Conservation (phyloP, 1,284 basidiomycete species). For the Rhodotorula sp. region DNA sequence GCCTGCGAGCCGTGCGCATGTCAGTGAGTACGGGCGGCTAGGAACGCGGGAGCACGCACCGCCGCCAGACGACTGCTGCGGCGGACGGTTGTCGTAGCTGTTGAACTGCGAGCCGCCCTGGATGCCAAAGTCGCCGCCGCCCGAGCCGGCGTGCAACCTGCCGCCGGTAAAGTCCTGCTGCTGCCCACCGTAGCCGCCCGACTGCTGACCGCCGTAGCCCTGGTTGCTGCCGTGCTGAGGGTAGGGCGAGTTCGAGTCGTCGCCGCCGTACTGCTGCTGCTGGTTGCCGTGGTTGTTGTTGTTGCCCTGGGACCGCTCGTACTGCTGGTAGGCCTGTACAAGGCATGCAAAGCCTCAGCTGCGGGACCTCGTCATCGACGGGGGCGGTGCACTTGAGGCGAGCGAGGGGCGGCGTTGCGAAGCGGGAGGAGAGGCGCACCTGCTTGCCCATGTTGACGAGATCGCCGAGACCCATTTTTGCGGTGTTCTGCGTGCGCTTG, state of each 20-base stretch:
- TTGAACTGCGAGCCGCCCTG: constrained; percentile 13
- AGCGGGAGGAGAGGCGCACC: background rate
- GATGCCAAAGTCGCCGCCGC: constrained; percentile 26
- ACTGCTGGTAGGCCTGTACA: constrained; percentile 23
- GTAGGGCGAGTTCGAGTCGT: too few relatives aligned
- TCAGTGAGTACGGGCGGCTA: background rate
- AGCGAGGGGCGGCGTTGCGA: background rate
- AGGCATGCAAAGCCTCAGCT: background rate
- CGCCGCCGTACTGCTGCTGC: constrained; percentile 5
- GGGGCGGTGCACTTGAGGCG: background rate
- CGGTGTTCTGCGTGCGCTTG: background rate
- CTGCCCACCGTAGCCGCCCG: background rate
- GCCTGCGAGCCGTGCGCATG: too few relatives aligned
- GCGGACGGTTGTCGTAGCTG: constrained; percentile 12
- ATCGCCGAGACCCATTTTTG: background rate
- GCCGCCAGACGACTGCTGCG: background rate
- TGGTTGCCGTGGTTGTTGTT: background rate
- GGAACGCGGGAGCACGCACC: background rate
- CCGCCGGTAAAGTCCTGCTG: constrained; percentile 3
- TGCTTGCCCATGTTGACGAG: constrained; percentile 23
- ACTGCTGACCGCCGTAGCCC: background rate
- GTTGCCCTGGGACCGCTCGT: constrained; percentile 1
- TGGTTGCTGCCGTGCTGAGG: too few relatives aligned
- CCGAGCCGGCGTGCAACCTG: constrained; percentile 10
- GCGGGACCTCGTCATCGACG: background rate